Conservation (phyloP, 495 filamentous ascomycete genomes). For the Penicillium ochrochloron region DNA sequence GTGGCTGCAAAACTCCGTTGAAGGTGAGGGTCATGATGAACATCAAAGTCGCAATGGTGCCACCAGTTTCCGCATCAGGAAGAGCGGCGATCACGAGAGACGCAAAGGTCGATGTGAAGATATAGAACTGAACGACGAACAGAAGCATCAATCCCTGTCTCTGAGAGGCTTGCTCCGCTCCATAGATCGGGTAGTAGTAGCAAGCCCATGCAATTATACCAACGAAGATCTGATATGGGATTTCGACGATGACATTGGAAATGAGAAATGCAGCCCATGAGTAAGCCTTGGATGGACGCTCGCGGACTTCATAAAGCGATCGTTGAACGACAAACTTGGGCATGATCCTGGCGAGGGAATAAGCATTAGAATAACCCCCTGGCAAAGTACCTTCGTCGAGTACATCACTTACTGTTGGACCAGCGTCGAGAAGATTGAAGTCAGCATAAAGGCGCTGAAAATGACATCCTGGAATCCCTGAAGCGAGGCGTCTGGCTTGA, state of each 20-base stretch:
- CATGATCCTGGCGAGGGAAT: conserved; percentile 59
- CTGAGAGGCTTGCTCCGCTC: conserved; percentile 41
- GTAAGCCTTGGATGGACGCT: conserved; percentile 71
- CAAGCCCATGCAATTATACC: conserved; percentile 62
- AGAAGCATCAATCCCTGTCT: conserved; percentile 55
- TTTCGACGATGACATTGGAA: conserved; percentile 70
- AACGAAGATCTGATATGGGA: conserved; percentile 69
- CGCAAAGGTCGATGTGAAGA: conserved; percentile 73
- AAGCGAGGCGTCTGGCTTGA: conserved; percentile 65
- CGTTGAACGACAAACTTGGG: conserved; percentile 70
- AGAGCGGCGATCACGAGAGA: conserved; percentile 56
- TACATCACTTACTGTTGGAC: conserved; percentile 50
- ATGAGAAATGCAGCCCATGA: conserved; percentile 74
- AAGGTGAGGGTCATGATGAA: conserved; percentile 65
- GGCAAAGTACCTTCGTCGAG: background rate
- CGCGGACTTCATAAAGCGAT: conserved; percentile 70
- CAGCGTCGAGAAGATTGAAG: conserved; percentile 75
- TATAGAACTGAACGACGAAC: conserved; percentile 64
- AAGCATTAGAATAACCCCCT: background rate
- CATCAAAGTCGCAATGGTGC: conserved; percentile 61
- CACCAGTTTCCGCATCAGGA: conserved; percentile 59
- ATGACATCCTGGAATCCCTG: conserved; percentile 86
- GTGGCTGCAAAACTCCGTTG: conserved; percentile 63
- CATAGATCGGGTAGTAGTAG: conserved; percentile 64
- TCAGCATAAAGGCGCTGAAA: conserved; percentile 82